Conservation (phyloP, 106 monocot genomes). For the Amphibolis antarctica region DNA sequence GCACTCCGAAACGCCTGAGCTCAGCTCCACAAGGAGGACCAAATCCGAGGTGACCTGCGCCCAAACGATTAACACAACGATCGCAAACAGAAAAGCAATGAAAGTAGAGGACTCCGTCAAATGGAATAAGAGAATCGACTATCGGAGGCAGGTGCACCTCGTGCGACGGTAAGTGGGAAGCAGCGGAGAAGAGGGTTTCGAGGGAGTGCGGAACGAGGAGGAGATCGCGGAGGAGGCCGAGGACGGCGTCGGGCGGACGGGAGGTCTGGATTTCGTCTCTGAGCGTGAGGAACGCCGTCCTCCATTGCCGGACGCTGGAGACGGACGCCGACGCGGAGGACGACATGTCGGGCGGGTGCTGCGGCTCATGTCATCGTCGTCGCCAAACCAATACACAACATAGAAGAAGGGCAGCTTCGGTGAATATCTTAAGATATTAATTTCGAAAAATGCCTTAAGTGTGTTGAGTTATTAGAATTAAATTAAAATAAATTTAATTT, state of each 20-base stretch:
- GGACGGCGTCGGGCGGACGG: conserved; percentile 33
- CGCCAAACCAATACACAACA: too few species aligned
- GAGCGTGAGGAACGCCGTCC: conserved; percentile 76
- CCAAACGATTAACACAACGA: not conserved
- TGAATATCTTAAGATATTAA: too few species aligned
- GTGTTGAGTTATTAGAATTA: too few species aligned
- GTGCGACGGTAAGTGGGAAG: conserved; percentile 41
- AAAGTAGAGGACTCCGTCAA: not conserved
- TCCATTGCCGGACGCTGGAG: conserved; percentile 40
- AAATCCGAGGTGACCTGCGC: conserved; percentile 77
- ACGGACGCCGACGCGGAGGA: too few species aligned
- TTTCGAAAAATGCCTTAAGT: too few species aligned
- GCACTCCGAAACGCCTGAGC: conserved; percentile 22
- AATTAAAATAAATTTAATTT: too few species aligned
- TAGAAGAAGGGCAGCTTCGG: too few species aligned
- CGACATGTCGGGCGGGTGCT: too few species aligned
- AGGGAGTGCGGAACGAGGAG: conserved; percentile 43
- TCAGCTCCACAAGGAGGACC: conserved; percentile 50
- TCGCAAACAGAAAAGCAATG: not conserved
- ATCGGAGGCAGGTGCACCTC: conserved; percentile 32
- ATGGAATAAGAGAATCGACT: not conserved
- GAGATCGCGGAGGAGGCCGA: conserved; percentile 41
- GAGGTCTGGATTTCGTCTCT: conserved; percentile 68
- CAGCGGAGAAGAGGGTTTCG: conserved; percentile 39
- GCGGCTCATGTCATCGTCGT: too few species aligned